These are phyloP conservation scores for Psidium friedrichsthalianum DNA, from an alignment of 345 rosid genomes.

Conservation along the genomic window DNA sequence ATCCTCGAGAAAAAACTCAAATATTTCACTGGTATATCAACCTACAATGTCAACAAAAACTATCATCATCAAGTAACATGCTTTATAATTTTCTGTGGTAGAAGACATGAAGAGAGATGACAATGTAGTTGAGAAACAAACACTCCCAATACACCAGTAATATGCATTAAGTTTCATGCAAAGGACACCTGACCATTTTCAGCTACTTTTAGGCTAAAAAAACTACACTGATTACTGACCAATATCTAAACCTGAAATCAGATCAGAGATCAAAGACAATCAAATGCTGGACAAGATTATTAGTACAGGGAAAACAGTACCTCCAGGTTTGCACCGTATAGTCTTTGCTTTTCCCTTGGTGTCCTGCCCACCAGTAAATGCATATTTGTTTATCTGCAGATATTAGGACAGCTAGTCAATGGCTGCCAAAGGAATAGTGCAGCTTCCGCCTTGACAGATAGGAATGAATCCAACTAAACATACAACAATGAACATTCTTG, in stretches of 20 bases:
- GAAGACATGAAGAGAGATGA: not conserved
- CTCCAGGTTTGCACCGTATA: slow-evolving; percentile 86
- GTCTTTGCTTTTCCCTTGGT: slow-evolving; percentile 54
- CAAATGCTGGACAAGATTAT: not conserved
- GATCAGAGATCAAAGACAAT: not conserved
- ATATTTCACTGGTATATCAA: slow-evolving; percentile 79
- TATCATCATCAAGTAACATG: not conserved
- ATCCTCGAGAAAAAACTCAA: slow-evolving; percentile 74
- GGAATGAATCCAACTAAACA: not conserved
- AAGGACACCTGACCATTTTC: not conserved
- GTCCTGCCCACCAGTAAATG: slow-evolving; percentile 86
- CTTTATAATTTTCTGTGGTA: not conserved
- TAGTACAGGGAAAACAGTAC: slow-evolving; percentile 8
- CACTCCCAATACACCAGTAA: not conserved
- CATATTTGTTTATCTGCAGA: slow-evolving; percentile 62
- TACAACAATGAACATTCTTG: not conserved
- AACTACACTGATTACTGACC: not conserved
- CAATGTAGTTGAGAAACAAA: not conserved
- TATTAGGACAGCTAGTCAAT: not conserved
- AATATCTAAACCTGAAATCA: not conserved
- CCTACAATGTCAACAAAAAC: slow-evolving; percentile 27
- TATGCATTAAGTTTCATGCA: not conserved
- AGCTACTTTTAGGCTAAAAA: not conserved
- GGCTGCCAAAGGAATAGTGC: not conserved
- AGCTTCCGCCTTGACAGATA: not conserved